Base-by-base conservation (phyloP, 192 early-diverging fungal genomes). In the Podila epigama region DNA sequence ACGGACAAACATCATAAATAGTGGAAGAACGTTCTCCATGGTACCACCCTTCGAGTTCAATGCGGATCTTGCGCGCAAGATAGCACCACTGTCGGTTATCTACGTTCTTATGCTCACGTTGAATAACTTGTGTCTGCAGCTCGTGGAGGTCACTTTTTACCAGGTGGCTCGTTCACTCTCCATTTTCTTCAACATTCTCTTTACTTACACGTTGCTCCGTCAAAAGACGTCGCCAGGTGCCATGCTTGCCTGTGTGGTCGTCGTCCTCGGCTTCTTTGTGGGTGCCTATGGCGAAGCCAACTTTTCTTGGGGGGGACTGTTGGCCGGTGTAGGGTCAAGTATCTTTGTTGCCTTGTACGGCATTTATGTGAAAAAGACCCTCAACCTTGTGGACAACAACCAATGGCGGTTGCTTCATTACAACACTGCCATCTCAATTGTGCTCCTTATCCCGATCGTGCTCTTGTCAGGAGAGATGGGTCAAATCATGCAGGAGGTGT, bases 361-460 rank as follows among this genome's bases (percentile, higher is more conserved):
- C 35, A 90, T 90, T 58, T 90, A 88, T 60, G 89, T 90, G 18
- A 89, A 90, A 70, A 90, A 90, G 81, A 88, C 86, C 2, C 73
- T 90, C 12, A 37, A 29, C 10, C 33, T 70, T n/a, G 84, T 90
- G 15, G 89, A 89, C 20, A 89, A 89, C 68, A 88, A 90, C 57
- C 85, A 90, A 80, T 90, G 89, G 89, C 85, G 83, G 5, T 79
- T 90, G 12, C 79, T 90, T 35, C 89, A 90, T 58, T 90, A 90
- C 73, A 90, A 90, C 63, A 90, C 89, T 0, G 80, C 87, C 9
- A 75, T 90, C 28, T 84, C 87, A 27, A 88, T 89, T 34, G 11
- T 88, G 1, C 80, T 90, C 63, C 68, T 89, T 20, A 63, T 81
- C 4, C 88, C 88, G 5, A 58, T 90, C 37, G 87, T 89, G 0